Evolutionary conservation across 192 early-diverging fungal species (phyloP).

Genomic region (Coemansia sp.): DNA sequence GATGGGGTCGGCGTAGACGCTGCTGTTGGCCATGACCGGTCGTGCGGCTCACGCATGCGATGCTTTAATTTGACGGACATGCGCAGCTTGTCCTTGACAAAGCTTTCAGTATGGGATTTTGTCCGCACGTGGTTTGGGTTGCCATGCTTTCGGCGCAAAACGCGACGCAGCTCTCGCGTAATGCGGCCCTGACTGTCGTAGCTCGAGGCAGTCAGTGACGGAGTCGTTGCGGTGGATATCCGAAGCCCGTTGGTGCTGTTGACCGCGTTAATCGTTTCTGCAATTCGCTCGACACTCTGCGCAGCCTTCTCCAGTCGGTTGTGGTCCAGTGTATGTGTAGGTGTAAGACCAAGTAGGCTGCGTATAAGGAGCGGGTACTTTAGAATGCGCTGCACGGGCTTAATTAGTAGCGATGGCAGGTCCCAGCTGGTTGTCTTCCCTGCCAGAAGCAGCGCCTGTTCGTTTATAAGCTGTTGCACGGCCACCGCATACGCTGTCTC

Average conservation of each 20-base stretch:
- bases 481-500: slow-evolving; percentile 22
- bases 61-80: slow-evolving; percentile 19
- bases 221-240: slow-evolving; percentile 33
- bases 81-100: slow-evolving; percentile 20
- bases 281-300: slow-evolving; percentile 44
- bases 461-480: slow-evolving; percentile 25
- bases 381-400: slow-evolving; percentile 96
- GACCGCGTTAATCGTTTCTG: slow-evolving; percentile 45
- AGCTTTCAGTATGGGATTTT: slow-evolving; percentile 28
- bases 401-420: slow-evolving; percentile 85
- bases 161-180: slow-evolving; percentile 45
- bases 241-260: slow-evolving; percentile 32
- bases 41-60: slow-evolving; percentile 3
- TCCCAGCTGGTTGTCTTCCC: slow-evolving; percentile 89
- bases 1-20: slow-evolving; percentile 9
- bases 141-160: slow-evolving; percentile 42
- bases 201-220: slow-evolving; percentile 9
- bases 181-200: slow-evolving; percentile 48
- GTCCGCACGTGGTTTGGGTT: slow-evolving; percentile 21
- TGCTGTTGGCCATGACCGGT: not conserved
- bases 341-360: slow-evolving; percentile 38
- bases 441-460: slow-evolving; percentile 40
- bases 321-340: slow-evolving; percentile 34
- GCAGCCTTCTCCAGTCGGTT: slow-evolving; percentile 42
- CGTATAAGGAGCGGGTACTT: slow-evolving; percentile 90